Evolutionary conservation across 495 filamentous ascomycete genomes (phyloP), one percentile per base, ranked within the genome.

Genomic region (Pyrenula massariospora): DNA sequence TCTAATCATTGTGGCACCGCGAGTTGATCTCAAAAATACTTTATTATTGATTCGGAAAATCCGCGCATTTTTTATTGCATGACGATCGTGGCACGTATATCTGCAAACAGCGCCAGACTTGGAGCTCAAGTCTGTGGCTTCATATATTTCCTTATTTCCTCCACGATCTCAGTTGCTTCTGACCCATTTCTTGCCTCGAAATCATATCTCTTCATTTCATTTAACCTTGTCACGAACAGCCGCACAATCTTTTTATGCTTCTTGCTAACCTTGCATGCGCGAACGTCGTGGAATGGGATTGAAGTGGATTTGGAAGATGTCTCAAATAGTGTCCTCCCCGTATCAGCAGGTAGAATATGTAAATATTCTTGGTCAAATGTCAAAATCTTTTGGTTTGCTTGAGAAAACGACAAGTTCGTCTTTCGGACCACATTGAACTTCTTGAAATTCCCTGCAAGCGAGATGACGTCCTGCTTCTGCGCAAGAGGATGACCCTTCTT

Each of bases 361-460:
- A 98, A 81, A 62, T 95, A 96, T 66, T 98, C 93, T 50, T 89
- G 89, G 65, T 97, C 93, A 59, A 98, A 89, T 5, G 87, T 85
- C 23, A 98, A 75, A 12, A 94, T 82, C 47, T 87, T 84, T 64
- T 91, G 83, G 59, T 88, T 88, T 53, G 89, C 84, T 2, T 88
- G 84, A 36, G 93, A 84, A 66, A 98, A 89, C 24, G 89, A 84
- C 88, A 96, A 95, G 20, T 89, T 84, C 64, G 95, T 91, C 66
- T 95, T 96, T 60, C 94, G 84, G 72, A 85, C 88, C 19, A 98
- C 94, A 24, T 84, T 86, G 67, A 91, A 98, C 62, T 90, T 92
- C 62, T 87, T 86, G 63, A 89, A 88, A 61, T 81, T 84, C 21
- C 81, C 76, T 19, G 76, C 79, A 47, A 75, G 78, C 12, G 73